Base-by-base conservation (phyloP, 257 asterid genomes). In the Cynanchum wilfordii region DNA sequence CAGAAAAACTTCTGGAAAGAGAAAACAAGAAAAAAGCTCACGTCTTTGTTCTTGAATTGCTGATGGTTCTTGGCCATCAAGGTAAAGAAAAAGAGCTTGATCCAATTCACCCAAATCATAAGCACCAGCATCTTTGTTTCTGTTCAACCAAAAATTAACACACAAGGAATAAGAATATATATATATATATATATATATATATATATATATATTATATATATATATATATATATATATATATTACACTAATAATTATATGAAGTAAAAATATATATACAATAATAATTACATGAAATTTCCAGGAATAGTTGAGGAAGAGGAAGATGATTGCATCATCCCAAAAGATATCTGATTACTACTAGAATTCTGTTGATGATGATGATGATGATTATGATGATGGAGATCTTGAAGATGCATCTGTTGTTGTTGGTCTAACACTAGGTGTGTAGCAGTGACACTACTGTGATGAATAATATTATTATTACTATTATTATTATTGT, bases 71-170 rank as follows among this genome's bases (percentile, higher is more conserved):
- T 88, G 96, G 60, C 90, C 78, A 66, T 90, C 90, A 10, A 90
- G 84, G 72, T 86, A 90, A 38, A 85, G 79, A 57, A 85, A 83
- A n/a, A 93, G 87, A 20, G 97, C 93, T 82, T 91, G 96, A 82
- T 93, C 98, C 62, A 90, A 78, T 68, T 93, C 97, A n/a, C 90
- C 96, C 82, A 93, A 64, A 68, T 93, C 96, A 73, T 85, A 87
- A 7, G 90, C 89, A 68, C 85, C 85, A 13, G 69, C 52, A 69
- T 89, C 98, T 78, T 86, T 88, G 77, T 80, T 84, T 79, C 98
- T 90, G 88, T 77, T 65, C 19, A 78, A 67, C 4, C 50, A 74
- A n/a, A 10, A 36, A 27, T 54, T 51, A 64, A 45, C 59, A 44
- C 54, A 29, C 7, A 20, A 45, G 5, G 8, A 51, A 30, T 13